phyloP scores from a whole-genome alignment of 2,329 filamentous ascomycete genomes.

The Phialemoniopsis sp. region DNA sequence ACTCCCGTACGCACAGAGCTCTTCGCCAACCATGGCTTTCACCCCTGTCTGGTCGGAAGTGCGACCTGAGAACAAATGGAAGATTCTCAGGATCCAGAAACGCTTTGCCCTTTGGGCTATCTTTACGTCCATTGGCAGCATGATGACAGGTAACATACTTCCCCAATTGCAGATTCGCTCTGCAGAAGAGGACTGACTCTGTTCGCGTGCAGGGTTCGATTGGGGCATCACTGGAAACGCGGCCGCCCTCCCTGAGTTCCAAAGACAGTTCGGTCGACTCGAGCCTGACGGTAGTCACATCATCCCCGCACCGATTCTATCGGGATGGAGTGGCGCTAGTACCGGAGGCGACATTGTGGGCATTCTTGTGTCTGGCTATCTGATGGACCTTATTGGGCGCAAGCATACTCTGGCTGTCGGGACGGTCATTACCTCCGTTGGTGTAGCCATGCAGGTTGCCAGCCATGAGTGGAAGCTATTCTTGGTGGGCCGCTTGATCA shows the following conservation, averaged over 20 bases:
- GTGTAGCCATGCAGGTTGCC: constrained; percentile 19
- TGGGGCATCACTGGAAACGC: too few relatives aligned
- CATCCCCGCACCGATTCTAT: too few relatives aligned
- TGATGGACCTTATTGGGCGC: constrained; percentile 7
- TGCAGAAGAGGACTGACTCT: too few relatives aligned
- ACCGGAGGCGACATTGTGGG: constrained; percentile 8
- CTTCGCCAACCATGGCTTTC: too few relatives aligned
- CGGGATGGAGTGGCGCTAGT: constrained; percentile 6
- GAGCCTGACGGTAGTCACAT: too few relatives aligned
- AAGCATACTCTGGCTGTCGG: constrained; percentile 16
- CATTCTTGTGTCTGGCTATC: constrained; percentile 5
- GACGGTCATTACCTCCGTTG: constrained; percentile 16
- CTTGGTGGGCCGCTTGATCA: constrained; percentile 5
- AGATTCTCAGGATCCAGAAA: constrained; percentile 6
- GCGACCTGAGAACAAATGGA: constrained; percentile 7
- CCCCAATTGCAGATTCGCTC: too few relatives aligned
- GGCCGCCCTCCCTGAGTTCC: too few relatives aligned
- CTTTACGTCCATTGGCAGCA: constrained; percentile 8
- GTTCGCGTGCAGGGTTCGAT: too few relatives aligned
- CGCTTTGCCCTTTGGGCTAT: constrained; percentile 8
- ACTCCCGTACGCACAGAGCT: too few relatives aligned
- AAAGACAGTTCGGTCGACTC: too few relatives aligned
- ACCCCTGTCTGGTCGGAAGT: constrained; percentile 6
- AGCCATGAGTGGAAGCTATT: constrained; percentile 7
- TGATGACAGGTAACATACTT: constrained; percentile 10